A percentile compares a stretch with the other conserved stretches of the same genome.
Evolutionary conservation across 805 yeast genomes (phyloP).

Genomic region (Nakazawaea wickerhamii): DNA sequence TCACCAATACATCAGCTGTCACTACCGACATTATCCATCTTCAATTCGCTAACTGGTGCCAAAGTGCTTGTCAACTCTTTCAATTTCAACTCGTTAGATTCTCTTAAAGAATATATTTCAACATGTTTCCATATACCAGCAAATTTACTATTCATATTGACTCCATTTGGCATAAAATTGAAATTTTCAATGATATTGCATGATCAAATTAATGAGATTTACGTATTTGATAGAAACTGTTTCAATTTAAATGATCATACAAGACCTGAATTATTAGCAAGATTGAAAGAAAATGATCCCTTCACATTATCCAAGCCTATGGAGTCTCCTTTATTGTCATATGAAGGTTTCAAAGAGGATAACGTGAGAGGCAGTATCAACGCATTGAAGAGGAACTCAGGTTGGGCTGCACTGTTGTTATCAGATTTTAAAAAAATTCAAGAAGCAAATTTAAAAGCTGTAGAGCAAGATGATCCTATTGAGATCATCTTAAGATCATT

Average conservation of each 20-base stretch:
- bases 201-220: constrained; percentile 49
- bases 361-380: constrained; percentile 32
- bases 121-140: constrained; percentile 35
- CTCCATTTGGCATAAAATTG: constrained; percentile 62
- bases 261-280: constrained; percentile 24
- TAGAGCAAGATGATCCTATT: constrained; percentile 26
- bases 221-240: constrained; percentile 57
- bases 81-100: constrained; percentile 35
- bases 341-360: constrained; percentile 25
- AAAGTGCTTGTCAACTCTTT: constrained; percentile 29
- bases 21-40: constrained; percentile 21
- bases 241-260: constrained; percentile 28
- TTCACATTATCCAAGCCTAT: constrained; percentile 29
- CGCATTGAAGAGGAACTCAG: constrained; percentile 30
- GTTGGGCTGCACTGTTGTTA: constrained; percentile 32
- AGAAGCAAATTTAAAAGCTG: constrained; percentile 8
- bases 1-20: neutral
- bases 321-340: constrained; percentile 25
- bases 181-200: constrained; percentile 42
- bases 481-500: constrained; percentile 43
- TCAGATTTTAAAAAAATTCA: constrained; percentile 28
- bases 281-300: constrained; percentile 21
- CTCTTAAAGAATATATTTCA: constrained; percentile 35
- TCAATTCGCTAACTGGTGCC: constrained; percentile 42
- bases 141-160: constrained; percentile 43